A percentile compares a stretch with the other conserved stretches of the same genome.
These are phyloP conservation scores for Phytophthora pseudosyringae DNA, from an alignment of 352 stramenopile species.

Conservation along the genomic window DNA sequence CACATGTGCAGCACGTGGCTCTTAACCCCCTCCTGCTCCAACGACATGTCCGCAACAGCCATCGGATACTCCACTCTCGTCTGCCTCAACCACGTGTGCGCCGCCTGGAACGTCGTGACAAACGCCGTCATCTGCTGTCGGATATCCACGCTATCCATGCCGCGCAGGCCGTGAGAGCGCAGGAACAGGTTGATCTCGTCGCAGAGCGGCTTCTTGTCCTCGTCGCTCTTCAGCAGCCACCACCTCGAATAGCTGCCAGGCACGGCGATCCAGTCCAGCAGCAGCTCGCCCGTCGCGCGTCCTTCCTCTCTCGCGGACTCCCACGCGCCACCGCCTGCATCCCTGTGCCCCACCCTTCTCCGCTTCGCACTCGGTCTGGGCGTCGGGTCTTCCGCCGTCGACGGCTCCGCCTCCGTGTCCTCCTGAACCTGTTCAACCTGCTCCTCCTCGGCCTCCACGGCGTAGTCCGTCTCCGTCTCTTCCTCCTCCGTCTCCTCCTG, in stretches of 20 bases:
- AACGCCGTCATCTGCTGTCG: slow-evolving; percentile 35
- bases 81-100: slow-evolving; percentile 42
- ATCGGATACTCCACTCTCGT: slow-evolving; percentile 32
- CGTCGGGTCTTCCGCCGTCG: slow-evolving; percentile 1
- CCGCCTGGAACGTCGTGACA: slow-evolving; percentile 44
- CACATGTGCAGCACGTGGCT: slow-evolving; percentile 48
- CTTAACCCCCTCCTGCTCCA: slow-evolving; percentile 41
- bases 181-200: slow-evolving; percentile 48
- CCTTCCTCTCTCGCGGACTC: slow-evolving; percentile 20
- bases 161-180: slow-evolving; percentile 34
- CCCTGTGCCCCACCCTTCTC: background rate
- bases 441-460: slow-evolving; percentile 7
- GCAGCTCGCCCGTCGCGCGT: slow-evolving; percentile 24
- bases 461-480: slow-evolving; percentile 2
- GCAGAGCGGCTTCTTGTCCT: slow-evolving; percentile 40
- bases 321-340: background rate
- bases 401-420: background rate
- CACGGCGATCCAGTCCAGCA: slow-evolving; percentile 46
- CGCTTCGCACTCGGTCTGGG: slow-evolving; percentile 15
- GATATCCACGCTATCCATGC: slow-evolving; percentile 35
- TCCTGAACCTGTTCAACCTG: background rate
- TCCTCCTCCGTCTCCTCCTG: slow-evolving; percentile 7
- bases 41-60: slow-evolving; percentile 10
- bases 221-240: slow-evolving; percentile 28
- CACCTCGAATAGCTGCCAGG: slow-evolving; percentile 51